Base-by-base conservation (phyloP, 2,329 filamentous ascomycete genomes). In the Sclerotinia trifoliorum region DNA sequence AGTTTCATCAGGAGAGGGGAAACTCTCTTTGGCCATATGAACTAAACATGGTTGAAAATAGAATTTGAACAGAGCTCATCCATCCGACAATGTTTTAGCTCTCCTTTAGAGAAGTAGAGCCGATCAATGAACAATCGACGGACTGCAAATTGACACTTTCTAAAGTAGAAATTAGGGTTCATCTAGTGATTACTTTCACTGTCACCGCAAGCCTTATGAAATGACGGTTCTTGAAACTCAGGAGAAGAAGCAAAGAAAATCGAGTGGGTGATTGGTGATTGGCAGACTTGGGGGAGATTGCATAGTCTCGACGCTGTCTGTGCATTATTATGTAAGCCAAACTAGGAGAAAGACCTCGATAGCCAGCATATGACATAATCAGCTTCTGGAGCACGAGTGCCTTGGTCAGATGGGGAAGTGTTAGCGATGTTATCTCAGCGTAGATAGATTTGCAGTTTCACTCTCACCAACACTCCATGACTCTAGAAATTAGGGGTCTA, bases 261-360 rank as follows among this genome's bases (percentile, higher is more conserved):
- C 15, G 39, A 17, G 39, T 13, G 39, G 19, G 2, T 39, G 39
- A 29, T 29, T 29, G 44, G 17, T 49, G 13, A 61, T 49, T 17
- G 13, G 21, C 26, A 39, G 35, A 56, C 35, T 55, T 21, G 21
- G 39, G 29, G 29, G 58, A 32, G 29, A 62, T 49, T 39, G 29
- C 29, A 24, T 35, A 11, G 58, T 29, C 42, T n/a, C 17, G 35
- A 58, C 10, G 15, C 55, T 26, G 55, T 61, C 58, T 61, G 57
- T 49, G 58, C 29, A 61, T 46, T 44, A 19, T 55, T 61, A 49
- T 35, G n/a, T 63, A 63, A 63, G 46, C 46, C 21, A 42, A 39
- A 39, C 60, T 4, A 42, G 39, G 26, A 7, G 24, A 42, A 26
- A n/a, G 2, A 51, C 21, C n/a, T 51, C 44, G 54, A 56, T 11